Evolutionary conservation across 345 rosid species (phyloP).

Genomic region (Syzygium oleosum): DNA sequence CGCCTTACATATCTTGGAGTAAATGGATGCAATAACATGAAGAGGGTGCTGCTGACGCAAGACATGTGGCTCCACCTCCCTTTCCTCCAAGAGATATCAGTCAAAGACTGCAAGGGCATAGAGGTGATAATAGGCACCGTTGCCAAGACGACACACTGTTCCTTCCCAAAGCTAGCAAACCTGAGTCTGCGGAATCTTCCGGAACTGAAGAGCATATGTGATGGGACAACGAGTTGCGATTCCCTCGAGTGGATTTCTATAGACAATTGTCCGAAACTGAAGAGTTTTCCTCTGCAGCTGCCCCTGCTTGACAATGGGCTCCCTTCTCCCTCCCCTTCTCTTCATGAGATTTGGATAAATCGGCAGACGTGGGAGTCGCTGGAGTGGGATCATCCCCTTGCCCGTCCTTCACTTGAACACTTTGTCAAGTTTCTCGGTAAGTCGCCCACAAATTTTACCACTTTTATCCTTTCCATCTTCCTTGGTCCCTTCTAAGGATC

Average conservation of each 20-base stretch:
- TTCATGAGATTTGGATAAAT: background rate
- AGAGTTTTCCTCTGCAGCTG: slow-evolving; percentile 8
- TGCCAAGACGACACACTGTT: background rate
- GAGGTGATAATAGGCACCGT: background rate
- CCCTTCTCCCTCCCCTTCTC: slow-evolving; percentile 3
- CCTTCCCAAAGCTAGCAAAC: background rate
- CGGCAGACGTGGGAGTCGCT: slow-evolving; percentile 1
- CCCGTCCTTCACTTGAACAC: background rate
- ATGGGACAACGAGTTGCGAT: background rate
- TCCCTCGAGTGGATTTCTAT: background rate
- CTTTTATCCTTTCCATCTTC: background rate
- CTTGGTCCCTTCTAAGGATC: background rate
- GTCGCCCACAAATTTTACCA: background rate
- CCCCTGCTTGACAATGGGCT: background rate
- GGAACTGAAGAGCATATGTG: slow-evolving; percentile 5
- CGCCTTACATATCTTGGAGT: background rate
- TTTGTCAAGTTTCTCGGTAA: background rate
- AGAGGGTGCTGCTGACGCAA: background rate
- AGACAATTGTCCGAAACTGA: background rate
- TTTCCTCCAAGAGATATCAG: background rate
- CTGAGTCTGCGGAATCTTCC: background rate
- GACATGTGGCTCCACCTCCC: background rate
- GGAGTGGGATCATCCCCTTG: slow-evolving; percentile 12
- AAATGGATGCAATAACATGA: background rate
- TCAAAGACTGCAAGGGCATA: background rate